Evolutionary conservation across 2,329 filamentous ascomycete genomes (phyloP).

Genomic region (Xylariaceae sp.): DNA sequence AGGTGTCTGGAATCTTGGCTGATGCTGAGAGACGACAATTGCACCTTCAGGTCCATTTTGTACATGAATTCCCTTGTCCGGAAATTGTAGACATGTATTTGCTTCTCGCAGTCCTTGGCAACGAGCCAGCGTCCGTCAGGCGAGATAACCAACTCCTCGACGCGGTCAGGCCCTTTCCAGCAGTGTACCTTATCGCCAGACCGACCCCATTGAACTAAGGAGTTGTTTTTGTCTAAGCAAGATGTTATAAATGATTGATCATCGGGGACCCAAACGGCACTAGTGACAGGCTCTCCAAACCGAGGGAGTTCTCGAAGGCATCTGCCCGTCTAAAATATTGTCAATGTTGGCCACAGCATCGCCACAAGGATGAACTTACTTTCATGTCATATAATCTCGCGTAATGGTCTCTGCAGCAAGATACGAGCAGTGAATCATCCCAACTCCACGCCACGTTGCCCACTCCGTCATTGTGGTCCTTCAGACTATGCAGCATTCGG

Average conservation of each 20-base stretch:
- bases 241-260: constrained; percentile 73
- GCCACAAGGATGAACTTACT: constrained; percentile 44
- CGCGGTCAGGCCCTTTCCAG: constrained; percentile 66
- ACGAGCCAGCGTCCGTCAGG: constrained; percentile 74
- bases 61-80: constrained; percentile 68
- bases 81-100: constrained; percentile 78
- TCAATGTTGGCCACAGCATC: constrained; percentile 15
- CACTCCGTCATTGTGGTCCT: constrained; percentile 64
- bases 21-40: constrained; percentile 74
- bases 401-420: constrained; percentile 68
- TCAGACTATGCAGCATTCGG: constrained; percentile 55
- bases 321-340: constrained; percentile 50
- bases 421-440: constrained; percentile 79
- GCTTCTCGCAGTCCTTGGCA: constrained; percentile 64
- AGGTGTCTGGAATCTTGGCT: constrained; percentile 75
- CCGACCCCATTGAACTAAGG: constrained; percentile 67
- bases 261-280: constrained; percentile 83
- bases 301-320: constrained; percentile 59
- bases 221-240: constrained; percentile 61
- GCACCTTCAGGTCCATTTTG: constrained; percentile 62
- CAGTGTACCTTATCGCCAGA: constrained; percentile 56
- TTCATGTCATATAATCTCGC: constrained; percentile 70
- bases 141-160: constrained; percentile 81
- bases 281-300: constrained; percentile 79
- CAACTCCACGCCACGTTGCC: constrained; percentile 87